phyloP scores from a whole-genome alignment of 176 grass and related monocot species.

The Pontederia paniculata region DNA sequence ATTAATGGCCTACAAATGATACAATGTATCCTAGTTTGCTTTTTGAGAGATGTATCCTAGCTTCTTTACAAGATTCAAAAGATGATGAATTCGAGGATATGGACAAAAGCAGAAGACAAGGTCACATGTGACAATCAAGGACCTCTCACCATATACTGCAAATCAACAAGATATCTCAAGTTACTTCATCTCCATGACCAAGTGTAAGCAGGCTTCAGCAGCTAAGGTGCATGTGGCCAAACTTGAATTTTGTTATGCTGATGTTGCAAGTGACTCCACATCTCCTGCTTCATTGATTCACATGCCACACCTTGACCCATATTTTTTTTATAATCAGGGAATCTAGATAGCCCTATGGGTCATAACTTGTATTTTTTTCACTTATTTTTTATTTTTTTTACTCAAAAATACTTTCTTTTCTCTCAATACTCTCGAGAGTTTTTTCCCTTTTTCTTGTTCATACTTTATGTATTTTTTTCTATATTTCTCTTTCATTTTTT shows the following conservation, averaged over 20 bases:
- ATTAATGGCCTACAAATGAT: too few species aligned
- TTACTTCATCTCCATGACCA: neutral
- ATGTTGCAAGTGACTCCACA: neutral
- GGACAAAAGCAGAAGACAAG: neutral
- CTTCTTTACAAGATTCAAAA: neutral
- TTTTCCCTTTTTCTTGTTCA: neutral
- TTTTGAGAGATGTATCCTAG: too few species aligned
- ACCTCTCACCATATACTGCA: neutral
- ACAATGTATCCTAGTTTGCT: too few species aligned
- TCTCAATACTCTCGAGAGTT: neutral
- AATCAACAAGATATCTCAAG: neutral
- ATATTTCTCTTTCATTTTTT: neutral
- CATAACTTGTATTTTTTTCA: neutral
- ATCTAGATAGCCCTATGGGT: neutral
- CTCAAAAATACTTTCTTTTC: neutral
- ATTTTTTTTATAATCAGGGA: neutral
- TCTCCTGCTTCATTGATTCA: neutral
- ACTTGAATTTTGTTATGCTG: neutral
- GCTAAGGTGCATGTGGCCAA: neutral
- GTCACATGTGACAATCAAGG: neutral
- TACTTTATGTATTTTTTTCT: neutral
- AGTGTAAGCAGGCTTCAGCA: neutral
- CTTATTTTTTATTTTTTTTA: neutral
- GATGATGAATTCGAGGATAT: neutral
- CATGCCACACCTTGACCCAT: neutral